phyloP scores from a whole-genome alignment of 164 flowering plant genomes.

The Magnolia sinica region DNA sequence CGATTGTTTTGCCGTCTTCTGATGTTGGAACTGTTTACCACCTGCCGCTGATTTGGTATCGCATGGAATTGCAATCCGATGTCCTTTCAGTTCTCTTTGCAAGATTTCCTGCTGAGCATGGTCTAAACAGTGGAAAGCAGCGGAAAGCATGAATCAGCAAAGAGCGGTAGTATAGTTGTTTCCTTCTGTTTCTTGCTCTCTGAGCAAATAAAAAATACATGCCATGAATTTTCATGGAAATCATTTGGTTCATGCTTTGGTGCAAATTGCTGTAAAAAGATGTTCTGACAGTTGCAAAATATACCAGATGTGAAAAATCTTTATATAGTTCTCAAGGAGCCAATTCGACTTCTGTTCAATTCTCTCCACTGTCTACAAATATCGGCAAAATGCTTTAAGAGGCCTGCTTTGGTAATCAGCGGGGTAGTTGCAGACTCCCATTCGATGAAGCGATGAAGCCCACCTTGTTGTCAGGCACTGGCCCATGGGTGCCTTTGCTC shows the following conservation, averaged over 20 bases:
- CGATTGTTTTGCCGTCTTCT: not conserved
- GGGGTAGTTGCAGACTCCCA: no score
- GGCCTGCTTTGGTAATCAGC: no score
- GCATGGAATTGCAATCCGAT: not conserved
- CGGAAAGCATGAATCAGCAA: not conserved
- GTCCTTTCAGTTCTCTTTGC: not conserved
- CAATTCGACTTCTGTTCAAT: no score
- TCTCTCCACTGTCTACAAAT: no score
- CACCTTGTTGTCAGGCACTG: no score
- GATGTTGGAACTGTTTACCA: not conserved
- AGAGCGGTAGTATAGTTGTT: not conserved
- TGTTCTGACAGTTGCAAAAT: no score
- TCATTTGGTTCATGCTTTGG: not conserved
- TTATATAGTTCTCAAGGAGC: no score
- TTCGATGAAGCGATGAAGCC: no score
- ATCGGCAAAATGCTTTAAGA: no score
- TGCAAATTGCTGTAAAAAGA: not conserved
- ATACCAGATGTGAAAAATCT: no score
- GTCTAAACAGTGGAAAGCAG: not conserved
- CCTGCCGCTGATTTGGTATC: not conserved
- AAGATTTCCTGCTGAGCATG: not conserved
- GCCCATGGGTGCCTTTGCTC: no score
- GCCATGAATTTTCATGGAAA: not conserved
- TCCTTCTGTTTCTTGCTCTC: not conserved
- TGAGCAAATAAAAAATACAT: not conserved